phyloP scores from a whole-genome alignment of 805 yeast genomes.

The Kluyveromyces wickerhamii region DNA sequence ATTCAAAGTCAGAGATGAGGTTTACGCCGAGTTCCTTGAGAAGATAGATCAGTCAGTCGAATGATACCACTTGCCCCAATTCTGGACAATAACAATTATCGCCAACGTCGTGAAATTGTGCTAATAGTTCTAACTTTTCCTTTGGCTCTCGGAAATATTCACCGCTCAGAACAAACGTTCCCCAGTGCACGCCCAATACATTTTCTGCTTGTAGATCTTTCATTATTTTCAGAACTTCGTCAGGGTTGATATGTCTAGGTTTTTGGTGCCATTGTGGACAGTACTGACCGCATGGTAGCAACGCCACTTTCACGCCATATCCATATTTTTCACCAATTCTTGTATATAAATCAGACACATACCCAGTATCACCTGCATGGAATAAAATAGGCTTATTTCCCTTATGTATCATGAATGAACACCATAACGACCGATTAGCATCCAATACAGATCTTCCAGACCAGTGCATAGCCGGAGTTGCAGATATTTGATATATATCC shows the following conservation, averaged over 20 bases:
- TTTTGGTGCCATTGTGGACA: conserved; percentile 91
- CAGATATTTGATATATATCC: conserved; percentile 66
- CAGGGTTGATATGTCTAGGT: conserved; percentile 81
- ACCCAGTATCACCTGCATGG: conserved; percentile 96
- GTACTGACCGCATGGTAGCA: conserved; percentile 92
- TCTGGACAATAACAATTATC: conserved; percentile 51
- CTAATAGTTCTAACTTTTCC: conserved; percentile 42
- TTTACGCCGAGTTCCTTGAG: conserved; percentile 38
- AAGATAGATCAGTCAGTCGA: conserved; percentile 13
- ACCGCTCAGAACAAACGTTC: conserved; percentile 83
- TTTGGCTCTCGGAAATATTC: conserved; percentile 87
- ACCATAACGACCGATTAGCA: conserved; percentile 79
- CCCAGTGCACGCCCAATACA: conserved; percentile 92
- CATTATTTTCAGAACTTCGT: conserved; percentile 64
- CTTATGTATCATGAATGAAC: conserved; percentile 66
- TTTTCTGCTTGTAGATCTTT: conserved; percentile 49
- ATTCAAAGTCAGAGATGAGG: conserved; percentile 61
- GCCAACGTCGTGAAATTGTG: conserved; percentile 32
- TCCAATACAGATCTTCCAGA: conserved; percentile 80
- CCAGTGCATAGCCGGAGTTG: conserved; percentile 97
- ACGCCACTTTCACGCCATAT: conserved; percentile 47
- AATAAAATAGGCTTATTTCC: conserved; percentile 65
- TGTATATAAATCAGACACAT: conserved; percentile 61
- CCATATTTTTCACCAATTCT: conserved; percentile 62
- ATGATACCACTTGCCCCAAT: conserved; percentile 44